Percentiles rank a stretch among this genome's conserved stretches.
These are phyloP conservation scores for Dichotomocladium elegans DNA, from an alignment of 371 early-diverging fungal genomes.

Conservation along the genomic window DNA sequence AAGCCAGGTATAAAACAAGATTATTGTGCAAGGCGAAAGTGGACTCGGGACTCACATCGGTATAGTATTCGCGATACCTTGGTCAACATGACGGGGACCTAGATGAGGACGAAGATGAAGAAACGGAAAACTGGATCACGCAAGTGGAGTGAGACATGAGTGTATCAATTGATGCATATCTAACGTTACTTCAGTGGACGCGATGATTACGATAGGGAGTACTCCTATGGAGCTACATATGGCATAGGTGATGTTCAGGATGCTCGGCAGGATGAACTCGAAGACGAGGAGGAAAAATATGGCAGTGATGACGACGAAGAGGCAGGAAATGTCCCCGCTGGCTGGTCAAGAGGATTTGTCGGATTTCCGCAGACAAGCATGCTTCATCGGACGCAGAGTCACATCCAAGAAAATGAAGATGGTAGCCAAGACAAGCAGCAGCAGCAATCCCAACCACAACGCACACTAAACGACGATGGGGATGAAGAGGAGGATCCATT, in stretches of 20 bases:
- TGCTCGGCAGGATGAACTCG: conserved; percentile 10
- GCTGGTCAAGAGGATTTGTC: conserved; percentile 22
- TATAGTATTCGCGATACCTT: conserved; percentile 19
- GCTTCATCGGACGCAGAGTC: conserved; percentile 27
- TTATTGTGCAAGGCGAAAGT: background rate
- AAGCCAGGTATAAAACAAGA: conserved; percentile 9
- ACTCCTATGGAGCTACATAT: conserved; percentile 16
- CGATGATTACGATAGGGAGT: conserved; percentile 20
- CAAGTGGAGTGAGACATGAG: too few species aligned
- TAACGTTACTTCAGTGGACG: conserved; percentile 13
- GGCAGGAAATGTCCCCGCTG: conserved; percentile 10
- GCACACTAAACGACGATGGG: conserved; percentile 1
- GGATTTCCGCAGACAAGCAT: conserved; percentile 20
- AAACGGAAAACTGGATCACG: conserved; percentile 30
- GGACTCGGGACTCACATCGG: background rate
- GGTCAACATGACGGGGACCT: conserved; percentile 13
- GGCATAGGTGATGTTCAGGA: conserved; percentile 5
- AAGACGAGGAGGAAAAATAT: conserved; percentile 24
- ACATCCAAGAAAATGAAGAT: conserved; percentile 12
- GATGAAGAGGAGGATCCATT: conserved; percentile 37
- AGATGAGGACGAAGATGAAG: conserved; percentile 29
- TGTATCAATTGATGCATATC: too few species aligned
- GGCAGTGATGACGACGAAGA: conserved; percentile 26
- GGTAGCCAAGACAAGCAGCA: conserved; percentile 6
- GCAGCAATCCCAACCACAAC: background rate